Evolutionary conservation across 257 asterid genomes (phyloP).

Genomic region (Petrea volubilis): DNA sequence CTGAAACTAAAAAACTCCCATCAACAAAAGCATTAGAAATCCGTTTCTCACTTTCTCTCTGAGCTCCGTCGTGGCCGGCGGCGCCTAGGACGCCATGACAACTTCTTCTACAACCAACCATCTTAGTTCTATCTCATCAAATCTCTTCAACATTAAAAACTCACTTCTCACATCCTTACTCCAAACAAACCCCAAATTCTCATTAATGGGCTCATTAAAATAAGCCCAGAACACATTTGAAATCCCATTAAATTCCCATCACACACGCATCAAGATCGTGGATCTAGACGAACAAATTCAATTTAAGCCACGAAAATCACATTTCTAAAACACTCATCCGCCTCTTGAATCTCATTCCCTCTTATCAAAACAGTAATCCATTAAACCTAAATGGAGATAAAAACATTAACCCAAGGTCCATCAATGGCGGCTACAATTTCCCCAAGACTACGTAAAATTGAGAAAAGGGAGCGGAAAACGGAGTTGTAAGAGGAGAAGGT

Average conservation of each 20-base stretch:
- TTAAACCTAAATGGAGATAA: neutral
- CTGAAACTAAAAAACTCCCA: too few species aligned
- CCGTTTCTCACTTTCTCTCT: constrained; percentile 32
- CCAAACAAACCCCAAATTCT: constrained; percentile 45
- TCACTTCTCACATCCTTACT: constrained; percentile 49
- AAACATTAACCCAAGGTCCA: neutral
- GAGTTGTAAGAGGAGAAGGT: constrained; percentile 39
- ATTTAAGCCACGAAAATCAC: constrained; percentile 13
- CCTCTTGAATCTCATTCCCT: constrained; percentile 46
- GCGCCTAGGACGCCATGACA: constrained; percentile 2
- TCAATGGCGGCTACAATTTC: constrained; percentile 16
- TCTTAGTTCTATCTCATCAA: too few species aligned
- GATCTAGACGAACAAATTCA: constrained; percentile 13
- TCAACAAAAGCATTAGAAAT: too few species aligned
- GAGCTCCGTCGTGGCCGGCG: neutral
- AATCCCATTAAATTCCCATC: constrained; percentile 26
- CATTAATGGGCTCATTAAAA: constrained; percentile 19
- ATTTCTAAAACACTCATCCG: constrained; percentile 22
- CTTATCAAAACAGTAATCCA: constrained; percentile 38
- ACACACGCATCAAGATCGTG: neutral
- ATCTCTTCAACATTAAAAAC: constrained; percentile 40
- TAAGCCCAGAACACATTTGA: constrained; percentile 21
- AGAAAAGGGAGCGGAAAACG: constrained; percentile 30
- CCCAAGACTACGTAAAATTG: too few species aligned
- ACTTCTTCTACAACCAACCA: too few species aligned